Conservation (phyloP, 2,329 filamentous ascomycete species). For the Metarhizium humberi region DNA sequence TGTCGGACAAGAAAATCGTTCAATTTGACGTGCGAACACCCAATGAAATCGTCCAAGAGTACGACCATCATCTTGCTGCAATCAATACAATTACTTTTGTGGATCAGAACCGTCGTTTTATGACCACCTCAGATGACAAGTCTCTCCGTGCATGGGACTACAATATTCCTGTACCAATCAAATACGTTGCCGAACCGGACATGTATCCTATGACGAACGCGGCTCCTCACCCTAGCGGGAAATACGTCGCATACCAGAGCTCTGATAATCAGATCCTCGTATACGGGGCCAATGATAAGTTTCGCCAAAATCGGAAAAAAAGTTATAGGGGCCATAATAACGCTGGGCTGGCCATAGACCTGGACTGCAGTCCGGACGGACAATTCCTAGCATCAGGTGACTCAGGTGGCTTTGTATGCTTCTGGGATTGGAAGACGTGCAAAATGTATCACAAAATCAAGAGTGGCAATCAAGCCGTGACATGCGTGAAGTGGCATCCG, state of each 20-base stretch:
- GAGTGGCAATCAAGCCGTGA: slow-evolving; percentile 72
- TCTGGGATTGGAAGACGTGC: slow-evolving; percentile 99
- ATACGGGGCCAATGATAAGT: slow-evolving; percentile 89
- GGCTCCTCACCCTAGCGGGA: slow-evolving; percentile 75
- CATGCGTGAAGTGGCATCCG: slow-evolving; percentile 93
- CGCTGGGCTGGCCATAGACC: slow-evolving; percentile 83
- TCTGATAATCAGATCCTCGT: slow-evolving; percentile 96
- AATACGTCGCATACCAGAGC: slow-evolving; percentile 89
- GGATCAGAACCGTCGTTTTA: slow-evolving; percentile 88
- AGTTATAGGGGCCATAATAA: slow-evolving; percentile 93
- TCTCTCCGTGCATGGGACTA: slow-evolving; percentile 96
- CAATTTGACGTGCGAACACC: slow-evolving; percentile 82
- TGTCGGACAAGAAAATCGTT: slow-evolving; percentile 98
- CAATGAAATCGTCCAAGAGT: slow-evolving; percentile 83
- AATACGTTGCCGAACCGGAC: slow-evolving; percentile 93
- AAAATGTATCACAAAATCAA: slow-evolving; percentile 98
- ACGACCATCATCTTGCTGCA: slow-evolving; percentile 95
- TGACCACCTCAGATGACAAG: slow-evolving; percentile 97
- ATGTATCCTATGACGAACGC: slow-evolving; percentile 95
- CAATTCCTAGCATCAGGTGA: slow-evolving; percentile 86
- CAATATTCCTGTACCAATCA: slow-evolving; percentile 96
- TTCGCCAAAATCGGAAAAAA: slow-evolving; percentile 96
- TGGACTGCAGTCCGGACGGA: slow-evolving; percentile 82
- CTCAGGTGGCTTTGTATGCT: slow-evolving; percentile 79
- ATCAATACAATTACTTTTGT: slow-evolving; percentile 97